These are phyloP conservation scores for Apiotrichum mycotoxinovorans DNA, from an alignment of 1,284 basidiomycete species.

Conservation along the genomic window DNA sequence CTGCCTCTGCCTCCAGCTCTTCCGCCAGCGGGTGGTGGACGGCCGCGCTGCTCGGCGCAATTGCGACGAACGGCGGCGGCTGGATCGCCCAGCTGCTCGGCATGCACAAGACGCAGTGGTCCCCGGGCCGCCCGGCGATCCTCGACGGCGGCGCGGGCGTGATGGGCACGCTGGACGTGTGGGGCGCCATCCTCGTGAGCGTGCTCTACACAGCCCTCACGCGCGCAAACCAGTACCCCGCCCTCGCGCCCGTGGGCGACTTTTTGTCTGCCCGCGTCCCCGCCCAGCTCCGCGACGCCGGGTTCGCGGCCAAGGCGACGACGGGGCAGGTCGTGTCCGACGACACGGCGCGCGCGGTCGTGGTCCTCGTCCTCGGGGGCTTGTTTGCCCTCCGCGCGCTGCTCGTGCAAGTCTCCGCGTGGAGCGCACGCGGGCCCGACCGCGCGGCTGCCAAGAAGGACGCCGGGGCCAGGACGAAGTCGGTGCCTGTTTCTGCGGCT, in stretches of 20 bases:
- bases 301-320: slow-evolving; percentile 5
- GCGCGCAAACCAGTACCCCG: not conserved
- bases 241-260: slow-evolving; percentile 14
- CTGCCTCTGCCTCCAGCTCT: not conserved
- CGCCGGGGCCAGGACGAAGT: too few species aligned
- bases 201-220: slow-evolving; percentile 29
- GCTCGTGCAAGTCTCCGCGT: slow-evolving; percentile 12
- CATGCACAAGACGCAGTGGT: slow-evolving; percentile 28
- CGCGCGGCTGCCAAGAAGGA: not conserved
- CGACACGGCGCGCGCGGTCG: slow-evolving; percentile 29
- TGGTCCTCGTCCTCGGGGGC: slow-evolving; percentile 28
- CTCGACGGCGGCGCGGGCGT: slow-evolving; percentile 32
- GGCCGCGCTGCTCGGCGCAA: slow-evolving; percentile 29
- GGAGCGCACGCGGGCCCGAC: not conserved
- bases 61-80: slow-evolving; percentile 38
- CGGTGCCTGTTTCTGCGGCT: not conserved
- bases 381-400: slow-evolving; percentile 31
- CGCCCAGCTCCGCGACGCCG: slow-evolving; percentile 11
- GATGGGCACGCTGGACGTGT: slow-evolving; percentile 37
- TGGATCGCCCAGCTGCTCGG: slow-evolving; percentile 34
- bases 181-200: slow-evolving; percentile 28
- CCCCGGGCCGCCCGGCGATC: slow-evolving; percentile 27
- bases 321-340: not conserved
- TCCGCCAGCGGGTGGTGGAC: slow-evolving; percentile 23
- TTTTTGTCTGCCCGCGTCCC: slow-evolving; percentile 19